Evolutionary conservation across 805 yeast genomes (phyloP).

Genomic region (Teunomyces gatunensis): DNA sequence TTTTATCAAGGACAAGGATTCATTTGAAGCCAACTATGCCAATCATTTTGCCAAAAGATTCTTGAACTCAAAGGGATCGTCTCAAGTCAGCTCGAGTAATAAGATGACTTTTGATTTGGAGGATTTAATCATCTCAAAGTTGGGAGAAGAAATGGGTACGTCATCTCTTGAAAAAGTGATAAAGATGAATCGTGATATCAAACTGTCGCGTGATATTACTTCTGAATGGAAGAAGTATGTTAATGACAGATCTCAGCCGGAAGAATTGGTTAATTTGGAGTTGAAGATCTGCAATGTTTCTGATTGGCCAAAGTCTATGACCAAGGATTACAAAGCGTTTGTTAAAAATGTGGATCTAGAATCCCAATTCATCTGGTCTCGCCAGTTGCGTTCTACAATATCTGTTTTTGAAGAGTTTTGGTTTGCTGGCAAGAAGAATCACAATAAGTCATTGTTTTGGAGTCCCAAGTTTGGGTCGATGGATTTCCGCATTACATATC

Average conservation of each 20-base stretch:
- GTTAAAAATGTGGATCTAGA: slow-evolving; percentile 17
- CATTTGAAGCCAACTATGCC: slow-evolving; percentile 81
- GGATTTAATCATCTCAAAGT: slow-evolving; percentile 59
- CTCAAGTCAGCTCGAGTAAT: slow-evolving; percentile 24
- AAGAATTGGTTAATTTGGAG: slow-evolving; percentile 31
- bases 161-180: slow-evolving; percentile 76
- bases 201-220: slow-evolving; percentile 40
- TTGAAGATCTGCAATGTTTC: slow-evolving; percentile 42
- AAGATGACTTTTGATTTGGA: slow-evolving; percentile 60
- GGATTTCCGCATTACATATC: slow-evolving; percentile 71
- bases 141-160: slow-evolving; percentile 76
- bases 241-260: slow-evolving; percentile 7
- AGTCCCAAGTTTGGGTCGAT: slow-evolving; percentile 80
- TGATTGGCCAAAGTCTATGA: slow-evolving; percentile 47
- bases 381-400: slow-evolving; percentile 35
- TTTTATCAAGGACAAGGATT: slow-evolving; percentile 75
- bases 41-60: slow-evolving; percentile 83
- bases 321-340: slow-evolving; percentile 39
- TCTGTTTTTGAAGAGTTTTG: slow-evolving; percentile 41
- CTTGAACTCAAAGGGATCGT: slow-evolving; percentile 32
- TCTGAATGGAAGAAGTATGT: slow-evolving; percentile 34
- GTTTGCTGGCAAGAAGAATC: slow-evolving; percentile 38
- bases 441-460: slow-evolving; percentile 56
- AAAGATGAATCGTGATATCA: slow-evolving; percentile 83
- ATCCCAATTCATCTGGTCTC: slow-evolving; percentile 37